A percentile compares a stretch with the other conserved stretches of the same genome.
These are phyloP conservation scores for Periglandula ipomoeae DNA, from an alignment of 2,329 filamentous ascomycete species.

Conservation along the genomic window DNA sequence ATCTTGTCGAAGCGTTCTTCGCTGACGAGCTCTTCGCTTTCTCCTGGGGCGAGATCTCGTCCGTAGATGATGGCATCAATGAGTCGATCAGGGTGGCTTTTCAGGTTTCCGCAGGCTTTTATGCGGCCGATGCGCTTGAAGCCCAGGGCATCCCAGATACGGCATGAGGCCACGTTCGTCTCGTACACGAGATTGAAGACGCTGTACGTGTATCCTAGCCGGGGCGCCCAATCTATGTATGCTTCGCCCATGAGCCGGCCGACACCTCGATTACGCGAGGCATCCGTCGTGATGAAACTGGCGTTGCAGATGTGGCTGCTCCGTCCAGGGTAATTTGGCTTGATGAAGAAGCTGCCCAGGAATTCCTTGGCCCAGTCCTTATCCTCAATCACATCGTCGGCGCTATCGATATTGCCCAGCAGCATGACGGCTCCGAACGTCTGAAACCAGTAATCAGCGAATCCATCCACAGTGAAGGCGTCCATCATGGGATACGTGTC, in stretches of 20 bases:
- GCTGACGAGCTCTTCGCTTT: constrained; percentile 74
- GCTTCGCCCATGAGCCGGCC: constrained; percentile 68
- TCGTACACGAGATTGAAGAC: constrained; percentile 95
- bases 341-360: constrained; percentile 86
- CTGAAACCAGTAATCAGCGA: constrained; percentile 81
- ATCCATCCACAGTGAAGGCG: constrained; percentile 61
- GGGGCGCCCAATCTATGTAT: constrained; percentile 69
- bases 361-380: constrained; percentile 74
- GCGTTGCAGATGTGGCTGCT: constrained; percentile 89
- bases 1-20: constrained; percentile 99
- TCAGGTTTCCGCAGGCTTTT: constrained; percentile 59
- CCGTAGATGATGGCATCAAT: constrained; percentile 76
- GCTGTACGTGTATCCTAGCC: constrained; percentile 81
- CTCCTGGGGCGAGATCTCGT: constrained; percentile 44
- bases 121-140: constrained; percentile 89
- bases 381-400: constrained; percentile 48
- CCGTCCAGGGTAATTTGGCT: constrained; percentile 85
- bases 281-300: constrained; percentile 66
- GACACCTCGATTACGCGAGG: constrained; percentile 63
- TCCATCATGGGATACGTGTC: constrained; percentile 89
- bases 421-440: constrained; percentile 87
- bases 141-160: constrained; percentile 84
- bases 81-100: constrained; percentile 57
- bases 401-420: constrained; percentile 60
- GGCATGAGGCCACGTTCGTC: constrained; percentile 81